phyloP scores from a whole-genome alignment of 2,329 filamentous ascomycete species.

The Pseudogymnoascus sp. region DNA sequence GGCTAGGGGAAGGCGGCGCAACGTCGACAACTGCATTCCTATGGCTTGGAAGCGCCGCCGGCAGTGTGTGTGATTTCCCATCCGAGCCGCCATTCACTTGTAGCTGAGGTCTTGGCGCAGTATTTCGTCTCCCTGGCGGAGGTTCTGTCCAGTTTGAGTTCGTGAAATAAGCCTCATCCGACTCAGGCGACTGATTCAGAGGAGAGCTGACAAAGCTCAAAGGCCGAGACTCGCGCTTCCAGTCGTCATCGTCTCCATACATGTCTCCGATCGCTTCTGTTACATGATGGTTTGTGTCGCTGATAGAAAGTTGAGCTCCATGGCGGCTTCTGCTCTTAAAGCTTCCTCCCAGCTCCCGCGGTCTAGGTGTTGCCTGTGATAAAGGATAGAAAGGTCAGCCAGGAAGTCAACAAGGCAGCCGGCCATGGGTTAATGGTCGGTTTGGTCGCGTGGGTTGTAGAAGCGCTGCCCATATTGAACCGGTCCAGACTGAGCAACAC shows the following conservation, averaged over 20 bases:
- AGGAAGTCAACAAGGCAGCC: slow-evolving; percentile 2
- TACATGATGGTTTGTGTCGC: slow-evolving; percentile 65
- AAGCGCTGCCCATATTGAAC: not conserved
- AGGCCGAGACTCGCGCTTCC: slow-evolving; percentile 45
- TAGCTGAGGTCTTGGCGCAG: slow-evolving; percentile 8
- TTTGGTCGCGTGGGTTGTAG: not conserved
- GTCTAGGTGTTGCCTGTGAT: slow-evolving; percentile 29
- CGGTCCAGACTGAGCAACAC: not conserved
- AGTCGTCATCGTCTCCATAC: slow-evolving; percentile 53
- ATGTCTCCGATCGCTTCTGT: slow-evolving; percentile 67
- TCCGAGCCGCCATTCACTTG: slow-evolving; percentile 22
- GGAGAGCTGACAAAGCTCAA: slow-evolving; percentile 47
- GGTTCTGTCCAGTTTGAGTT: slow-evolving; percentile 18
- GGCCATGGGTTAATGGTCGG: not conserved
- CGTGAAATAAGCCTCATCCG: slow-evolving; percentile 23
- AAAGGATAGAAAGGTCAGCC: not conserved
- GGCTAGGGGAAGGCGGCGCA: slow-evolving; percentile 31
- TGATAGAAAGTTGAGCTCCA: slow-evolving; percentile 37
- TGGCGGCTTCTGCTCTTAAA: slow-evolving; percentile 29
- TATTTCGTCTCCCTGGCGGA: slow-evolving; percentile 14
- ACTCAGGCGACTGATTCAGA: slow-evolving; percentile 34
- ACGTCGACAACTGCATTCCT: slow-evolving; percentile 24
- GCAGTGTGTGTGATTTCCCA: slow-evolving; percentile 26
- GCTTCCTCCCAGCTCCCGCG: slow-evolving; percentile 29
- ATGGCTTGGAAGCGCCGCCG: slow-evolving; percentile 26